phyloP scores from a whole-genome alignment of 2,329 filamentous ascomycete genomes.

The Daldinia sp. region DNA sequence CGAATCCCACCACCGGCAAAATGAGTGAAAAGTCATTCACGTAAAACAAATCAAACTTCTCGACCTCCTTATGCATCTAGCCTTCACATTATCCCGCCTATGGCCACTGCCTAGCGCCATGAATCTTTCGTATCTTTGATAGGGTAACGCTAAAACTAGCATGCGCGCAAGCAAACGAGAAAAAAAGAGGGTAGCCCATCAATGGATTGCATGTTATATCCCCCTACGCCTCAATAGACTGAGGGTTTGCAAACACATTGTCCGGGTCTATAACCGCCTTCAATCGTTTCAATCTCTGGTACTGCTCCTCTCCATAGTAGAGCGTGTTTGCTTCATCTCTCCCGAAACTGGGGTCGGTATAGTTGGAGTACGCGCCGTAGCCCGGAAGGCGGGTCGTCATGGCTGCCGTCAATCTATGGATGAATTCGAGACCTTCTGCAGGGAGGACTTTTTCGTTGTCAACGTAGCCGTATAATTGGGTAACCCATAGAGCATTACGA shows the following conservation, averaged over 20 bases:
- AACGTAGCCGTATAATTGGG: constrained; percentile 44
- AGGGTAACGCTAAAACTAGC: background rate
- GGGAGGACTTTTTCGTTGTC: constrained; percentile 30
- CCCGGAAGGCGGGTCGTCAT: constrained; percentile 29
- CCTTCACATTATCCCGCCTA: too few species aligned
- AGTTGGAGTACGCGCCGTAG: constrained; percentile 42
- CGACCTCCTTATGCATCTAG: too few species aligned
- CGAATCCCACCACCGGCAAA: too few species aligned
- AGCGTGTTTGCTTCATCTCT: constrained; percentile 35
- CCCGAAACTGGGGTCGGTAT: constrained; percentile 40
- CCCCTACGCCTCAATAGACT: constrained; percentile 34
- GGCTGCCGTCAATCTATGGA: constrained; percentile 37
- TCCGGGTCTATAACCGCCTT: constrained; percentile 41
- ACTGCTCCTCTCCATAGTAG: constrained; percentile 38
- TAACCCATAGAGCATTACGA: constrained; percentile 46
- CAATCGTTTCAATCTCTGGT: constrained; percentile 29
- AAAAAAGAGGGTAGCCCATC: background rate
- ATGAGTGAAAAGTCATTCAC: too few species aligned
- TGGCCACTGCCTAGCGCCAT: too few species aligned
- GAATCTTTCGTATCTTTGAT: background rate
- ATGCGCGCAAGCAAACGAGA: background rate
- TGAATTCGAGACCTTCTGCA: constrained; percentile 33
- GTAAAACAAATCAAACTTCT: too few species aligned
- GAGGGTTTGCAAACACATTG: constrained; percentile 43
- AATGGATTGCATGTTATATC: background rate